Evolutionary conservation across 208 protist species (phyloP).

Genomic region (Leishmania gerbilli): DNA sequence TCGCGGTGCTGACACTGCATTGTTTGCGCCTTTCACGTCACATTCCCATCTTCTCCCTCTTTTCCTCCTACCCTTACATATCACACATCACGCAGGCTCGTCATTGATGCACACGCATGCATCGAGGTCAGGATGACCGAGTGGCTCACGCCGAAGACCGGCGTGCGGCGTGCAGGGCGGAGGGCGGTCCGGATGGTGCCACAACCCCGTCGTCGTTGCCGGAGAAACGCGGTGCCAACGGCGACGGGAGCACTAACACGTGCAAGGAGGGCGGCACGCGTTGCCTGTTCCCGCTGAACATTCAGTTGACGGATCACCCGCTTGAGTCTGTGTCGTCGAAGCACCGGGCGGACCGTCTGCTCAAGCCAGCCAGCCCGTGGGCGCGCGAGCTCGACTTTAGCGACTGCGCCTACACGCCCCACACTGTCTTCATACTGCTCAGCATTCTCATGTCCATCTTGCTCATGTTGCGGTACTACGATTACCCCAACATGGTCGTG

Average conservation of each 20-base stretch:
- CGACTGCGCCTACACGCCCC: slow-evolving; percentile 62
- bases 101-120: not conserved
- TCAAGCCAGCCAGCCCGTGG: slow-evolving; percentile 51
- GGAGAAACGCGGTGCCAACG: not conserved
- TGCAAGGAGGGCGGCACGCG: not conserved
- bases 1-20: not conserved
- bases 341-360: slow-evolving; percentile 17
- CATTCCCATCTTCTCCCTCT: not conserved
- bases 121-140: not conserved
- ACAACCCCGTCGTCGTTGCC: not conserved
- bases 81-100: not conserved
- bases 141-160: not conserved
- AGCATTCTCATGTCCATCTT: slow-evolving; percentile 49
- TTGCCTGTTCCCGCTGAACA: not conserved
- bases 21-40: not conserved
- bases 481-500: slow-evolving; percentile 45
- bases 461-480: slow-evolving; percentile 66
- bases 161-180: not conserved
- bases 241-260: not conserved
- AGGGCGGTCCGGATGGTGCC: not conserved
- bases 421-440: slow-evolving; percentile 62
- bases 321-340: slow-evolving; percentile 28
- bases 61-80: not conserved
- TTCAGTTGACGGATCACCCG: slow-evolving; percentile 6
- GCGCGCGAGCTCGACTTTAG: slow-evolving; percentile 55